A percentile compares a stretch with the other conserved stretches of the same genome.
phyloP scores from a whole-genome alignment of 257 asterid species.

The Przewalskia tangutica region DNA sequence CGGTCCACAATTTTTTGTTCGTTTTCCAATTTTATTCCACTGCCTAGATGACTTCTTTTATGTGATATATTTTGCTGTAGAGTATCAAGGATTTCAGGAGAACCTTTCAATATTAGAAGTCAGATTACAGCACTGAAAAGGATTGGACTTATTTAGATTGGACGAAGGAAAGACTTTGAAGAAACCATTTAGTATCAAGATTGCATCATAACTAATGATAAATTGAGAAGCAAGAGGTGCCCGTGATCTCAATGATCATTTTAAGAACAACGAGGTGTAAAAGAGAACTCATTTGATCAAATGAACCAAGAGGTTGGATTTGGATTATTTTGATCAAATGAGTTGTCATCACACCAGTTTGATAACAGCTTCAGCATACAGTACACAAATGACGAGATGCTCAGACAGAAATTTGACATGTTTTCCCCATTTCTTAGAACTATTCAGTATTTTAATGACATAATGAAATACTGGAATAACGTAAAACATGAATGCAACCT shows the following conservation, averaged over 20 bases:
- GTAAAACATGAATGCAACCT: conserved; percentile 36
- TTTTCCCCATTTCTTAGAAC: neutral
- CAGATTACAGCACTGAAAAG: neutral
- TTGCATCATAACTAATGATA: neutral
- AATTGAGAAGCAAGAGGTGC: neutral
- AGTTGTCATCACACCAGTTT: neutral
- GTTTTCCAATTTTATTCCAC: neutral
- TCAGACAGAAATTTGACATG: neutral
- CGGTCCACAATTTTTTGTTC: neutral
- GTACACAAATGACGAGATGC: neutral
- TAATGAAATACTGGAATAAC: neutral
- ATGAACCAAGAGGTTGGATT: neutral
- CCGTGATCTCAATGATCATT: neutral
- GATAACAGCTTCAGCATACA: neutral
- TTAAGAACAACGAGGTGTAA: neutral
- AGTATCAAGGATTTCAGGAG: neutral
- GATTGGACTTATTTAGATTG: neutral
- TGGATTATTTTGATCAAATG: neutral
- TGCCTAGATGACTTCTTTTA: too few relatives aligned
- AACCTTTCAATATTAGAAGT: neutral
- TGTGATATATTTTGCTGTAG: neutral
- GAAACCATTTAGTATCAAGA: neutral
- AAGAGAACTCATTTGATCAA: neutral
- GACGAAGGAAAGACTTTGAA: neutral
- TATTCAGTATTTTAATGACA: neutral